Base-by-base conservation (phyloP, 2,329 filamentous ascomycete species). In the Talaromyces sp. region DNA sequence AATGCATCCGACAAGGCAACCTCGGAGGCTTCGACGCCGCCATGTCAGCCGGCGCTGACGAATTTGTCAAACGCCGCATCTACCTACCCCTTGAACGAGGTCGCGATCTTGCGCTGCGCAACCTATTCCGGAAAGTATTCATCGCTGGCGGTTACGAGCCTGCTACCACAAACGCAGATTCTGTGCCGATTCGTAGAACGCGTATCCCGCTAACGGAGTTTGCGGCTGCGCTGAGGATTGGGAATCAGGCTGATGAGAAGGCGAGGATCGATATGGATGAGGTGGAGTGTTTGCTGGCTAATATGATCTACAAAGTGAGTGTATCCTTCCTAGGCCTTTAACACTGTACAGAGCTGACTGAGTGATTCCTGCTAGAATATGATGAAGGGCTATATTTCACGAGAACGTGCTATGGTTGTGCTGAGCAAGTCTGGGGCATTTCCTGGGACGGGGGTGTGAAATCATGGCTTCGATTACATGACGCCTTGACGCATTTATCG, bases 321-420 rank as follows among this genome's bases (percentile, higher is more conserved):
- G 64, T 25, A n/a, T 50, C 27, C 19, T 47, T 47, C 9, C 8
- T 7, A 49, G 10, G 25, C 13, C 47, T 8, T 49, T 19, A 15
- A 33, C 3, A 6, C 2, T n/a, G 8, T 27, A 31, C 27, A 7
- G 27, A 25, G 2, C 13, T 50, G 33, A 66, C 67, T 72, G 47
- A 47, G 13, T 31, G 11, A 39, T 57, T 69, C 67, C 70, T 71
- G 35, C n/a, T 56, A 97, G 92, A 91, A 90, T 66, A 84, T 95
- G 27, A 97, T 99, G 91, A 99, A 98, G 80, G 95, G 96, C 47
- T 99, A 99, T 79, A 99, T 99, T 70, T 90, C 94, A 37, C 90
- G 94, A 63, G 93, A 97, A 70, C 88, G 91, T 70, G 90, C 90
- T 39, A 93, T 93, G 70, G 90, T 99, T 33, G 95, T 99, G 22